A percentile compares a stretch with the other conserved stretches of the same genome.
Conservation (phyloP, 1,284 basidiomycete genomes). For the Phaffia rhodozyma region DNA sequence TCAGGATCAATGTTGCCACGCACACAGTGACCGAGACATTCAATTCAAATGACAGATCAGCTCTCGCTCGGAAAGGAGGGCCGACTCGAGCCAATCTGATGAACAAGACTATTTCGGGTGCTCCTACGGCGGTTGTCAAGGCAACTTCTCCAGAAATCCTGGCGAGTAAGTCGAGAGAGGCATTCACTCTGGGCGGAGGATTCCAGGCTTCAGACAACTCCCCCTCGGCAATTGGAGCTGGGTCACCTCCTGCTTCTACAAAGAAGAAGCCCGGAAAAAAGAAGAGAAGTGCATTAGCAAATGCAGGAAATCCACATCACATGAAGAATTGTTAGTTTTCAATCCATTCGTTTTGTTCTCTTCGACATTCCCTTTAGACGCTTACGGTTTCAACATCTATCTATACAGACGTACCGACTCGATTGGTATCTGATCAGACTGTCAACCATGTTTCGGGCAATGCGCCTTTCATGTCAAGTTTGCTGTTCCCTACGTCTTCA, state of each 20-base stretch:
- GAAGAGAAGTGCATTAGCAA: conserved; percentile 69
- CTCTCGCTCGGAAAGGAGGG: background rate
- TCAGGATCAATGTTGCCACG: background rate
- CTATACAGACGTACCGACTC: conserved; percentile 31
- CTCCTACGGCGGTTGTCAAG: conserved; percentile 5
- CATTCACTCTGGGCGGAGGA: conserved; percentile 2
- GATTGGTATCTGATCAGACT: conserved; percentile 27
- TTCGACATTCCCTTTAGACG: background rate
- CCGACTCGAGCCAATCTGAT: background rate
- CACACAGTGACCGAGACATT: background rate
- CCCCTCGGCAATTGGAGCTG: background rate
- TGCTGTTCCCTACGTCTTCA: conserved; percentile 34
- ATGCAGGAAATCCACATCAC: conserved; percentile 81
- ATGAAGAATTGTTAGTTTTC: conserved; percentile 49
- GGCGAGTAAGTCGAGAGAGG: background rate
- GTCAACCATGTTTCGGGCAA: conserved; percentile 20
- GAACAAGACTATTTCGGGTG: conserved; percentile 1
- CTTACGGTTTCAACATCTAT: background rate
- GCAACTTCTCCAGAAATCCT: conserved; percentile 6
- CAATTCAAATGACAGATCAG: background rate
- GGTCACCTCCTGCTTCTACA: conserved; percentile 6
- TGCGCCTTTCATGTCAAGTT: conserved; percentile 19
- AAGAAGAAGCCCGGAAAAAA: conserved; percentile 62
- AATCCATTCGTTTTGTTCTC: background rate
- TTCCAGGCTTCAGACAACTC: too few relatives aligned